These are phyloP conservation scores for Lactarius vividus DNA, from an alignment of 768 basidiomycete genomes.

Conservation along the genomic window DNA sequence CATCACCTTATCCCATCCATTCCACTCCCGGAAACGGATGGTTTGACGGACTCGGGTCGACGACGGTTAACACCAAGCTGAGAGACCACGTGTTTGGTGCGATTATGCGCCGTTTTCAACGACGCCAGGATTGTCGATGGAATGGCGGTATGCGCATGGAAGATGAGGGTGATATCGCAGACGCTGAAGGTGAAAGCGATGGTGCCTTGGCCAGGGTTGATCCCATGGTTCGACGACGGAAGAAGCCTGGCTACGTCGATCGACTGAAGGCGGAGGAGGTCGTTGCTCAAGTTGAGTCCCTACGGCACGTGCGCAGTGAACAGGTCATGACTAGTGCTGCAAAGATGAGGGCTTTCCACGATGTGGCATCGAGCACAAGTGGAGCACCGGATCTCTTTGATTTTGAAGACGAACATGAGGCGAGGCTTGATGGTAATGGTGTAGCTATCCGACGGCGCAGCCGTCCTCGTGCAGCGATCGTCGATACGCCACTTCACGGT, in stretches of 20 bases:
- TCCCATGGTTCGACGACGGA: constrained; percentile 35
- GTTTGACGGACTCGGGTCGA: constrained; percentile 90
- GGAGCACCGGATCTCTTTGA: constrained; percentile 23
- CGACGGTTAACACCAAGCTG: constrained; percentile 88
- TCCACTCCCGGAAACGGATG: constrained; percentile 39
- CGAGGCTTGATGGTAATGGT: constrained; percentile 19
- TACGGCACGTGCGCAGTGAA: constrained; percentile 70
- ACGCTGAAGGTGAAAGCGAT: constrained; percentile 40
- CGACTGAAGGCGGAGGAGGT: constrained; percentile 42
- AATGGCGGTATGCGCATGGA: constrained; percentile 41
- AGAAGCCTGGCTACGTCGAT: constrained; percentile 44
- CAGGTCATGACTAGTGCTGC: constrained; percentile 42
- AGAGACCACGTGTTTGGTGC: constrained; percentile 96
- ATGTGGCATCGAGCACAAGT: constrained; percentile 15
- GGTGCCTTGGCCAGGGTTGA: constrained; percentile 31
- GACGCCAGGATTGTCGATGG: constrained; percentile 40
- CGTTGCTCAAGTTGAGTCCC: constrained; percentile 35
- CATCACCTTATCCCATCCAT: constrained; percentile 1
- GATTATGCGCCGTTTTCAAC: constrained; percentile 71
- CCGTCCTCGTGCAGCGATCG: constrained; percentile 39
- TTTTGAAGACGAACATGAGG: constrained; percentile 27
- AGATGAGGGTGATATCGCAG: constrained; percentile 53
- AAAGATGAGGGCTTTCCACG: constrained; percentile 26
- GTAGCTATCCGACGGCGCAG: constrained; percentile 39
- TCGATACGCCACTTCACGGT: constrained; percentile 12